Evolutionary conservation across 2,329 filamentous ascomycete genomes (phyloP).

Genomic region (Xylaria sp.): DNA sequence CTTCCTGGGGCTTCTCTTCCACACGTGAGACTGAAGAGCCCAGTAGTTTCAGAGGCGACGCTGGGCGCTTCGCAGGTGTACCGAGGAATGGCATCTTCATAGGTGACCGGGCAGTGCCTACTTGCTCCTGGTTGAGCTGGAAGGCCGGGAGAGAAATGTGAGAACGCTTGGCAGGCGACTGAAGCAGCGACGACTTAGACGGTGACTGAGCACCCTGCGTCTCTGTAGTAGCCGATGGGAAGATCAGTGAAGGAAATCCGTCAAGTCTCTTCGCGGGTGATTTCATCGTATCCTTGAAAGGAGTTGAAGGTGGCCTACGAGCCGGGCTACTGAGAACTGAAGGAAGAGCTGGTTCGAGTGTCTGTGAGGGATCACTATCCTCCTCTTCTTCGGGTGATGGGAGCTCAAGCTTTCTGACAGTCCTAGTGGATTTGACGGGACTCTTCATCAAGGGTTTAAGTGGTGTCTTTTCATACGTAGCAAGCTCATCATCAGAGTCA

Average conservation of each 20-base stretch:
- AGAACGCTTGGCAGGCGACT: constrained; percentile 64
- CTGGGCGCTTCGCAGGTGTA: constrained; percentile 49
- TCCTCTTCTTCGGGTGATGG: constrained; percentile 41
- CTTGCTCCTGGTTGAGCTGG: constrained; percentile 43
- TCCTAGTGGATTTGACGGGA: constrained; percentile 61
- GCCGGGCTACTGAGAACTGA: constrained; percentile 64
- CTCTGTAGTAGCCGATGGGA: constrained; percentile 44
- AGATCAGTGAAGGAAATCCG: constrained; percentile 46
- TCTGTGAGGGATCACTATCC: constrained; percentile 47
- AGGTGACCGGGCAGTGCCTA: constrained; percentile 50
- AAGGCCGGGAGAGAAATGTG: constrained; percentile 43
- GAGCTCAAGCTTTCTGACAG: constrained; percentile 52
- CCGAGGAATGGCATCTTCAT: constrained; percentile 50
- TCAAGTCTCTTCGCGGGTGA: constrained; percentile 67
- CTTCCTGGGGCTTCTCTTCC: constrained; percentile 29
- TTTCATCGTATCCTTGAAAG: constrained; percentile 65
- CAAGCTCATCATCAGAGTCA: constrained; percentile 70
- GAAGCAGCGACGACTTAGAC: constrained; percentile 60
- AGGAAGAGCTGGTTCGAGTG: constrained; percentile 51
- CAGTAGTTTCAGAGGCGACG: constrained; percentile 44
- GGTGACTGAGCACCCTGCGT: constrained; percentile 54
- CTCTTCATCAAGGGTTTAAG: constrained; percentile 65
- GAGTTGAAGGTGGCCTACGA: constrained; percentile 62
- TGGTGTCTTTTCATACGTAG: constrained; percentile 60
- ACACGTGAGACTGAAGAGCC: constrained; percentile 31